A percentile compares a stretch with the other conserved stretches of the same genome.
Evolutionary conservation across 2,329 filamentous ascomycete species (phyloP).

Genomic region (Sordariomycetes sp.): DNA sequence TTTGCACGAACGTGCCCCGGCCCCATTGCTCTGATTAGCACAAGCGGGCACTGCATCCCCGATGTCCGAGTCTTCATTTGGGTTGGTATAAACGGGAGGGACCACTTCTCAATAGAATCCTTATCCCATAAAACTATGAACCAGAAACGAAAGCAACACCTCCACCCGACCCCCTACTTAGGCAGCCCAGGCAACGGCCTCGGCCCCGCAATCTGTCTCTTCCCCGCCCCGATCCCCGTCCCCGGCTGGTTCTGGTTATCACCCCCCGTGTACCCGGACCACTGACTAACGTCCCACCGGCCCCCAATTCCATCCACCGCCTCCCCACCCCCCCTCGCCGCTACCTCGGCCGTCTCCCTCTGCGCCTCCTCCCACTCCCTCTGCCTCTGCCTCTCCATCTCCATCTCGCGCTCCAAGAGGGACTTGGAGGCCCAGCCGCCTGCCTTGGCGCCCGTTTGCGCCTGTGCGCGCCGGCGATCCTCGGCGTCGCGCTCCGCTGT

Average conservation of each 20-base stretch:
- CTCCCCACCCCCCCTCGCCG: slow-evolving; percentile 39
- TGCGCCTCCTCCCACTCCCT: slow-evolving; percentile 71
- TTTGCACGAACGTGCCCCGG: too few species aligned
- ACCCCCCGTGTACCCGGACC: slow-evolving; percentile 61
- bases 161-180: neutral
- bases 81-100: too few species aligned
- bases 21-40: too few species aligned
- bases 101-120: neutral
- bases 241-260: slow-evolving; percentile 58
- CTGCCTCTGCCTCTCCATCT: slow-evolving; percentile 63
- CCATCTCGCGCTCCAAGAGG: slow-evolving; percentile 68
- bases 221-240: slow-evolving; percentile 54
- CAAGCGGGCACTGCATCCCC: too few species aligned
- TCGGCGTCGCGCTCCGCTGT: slow-evolving; percentile 50
- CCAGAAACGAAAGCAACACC: neutral
- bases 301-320: slow-evolving; percentile 54
- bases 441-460: slow-evolving; percentile 48
- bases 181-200: slow-evolving; percentile 42
- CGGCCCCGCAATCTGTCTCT: slow-evolving; percentile 70
- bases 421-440: slow-evolving; percentile 54
- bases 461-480: slow-evolving; percentile 43
- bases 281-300: slow-evolving; percentile 65
- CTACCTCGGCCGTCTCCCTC: slow-evolving; percentile 44
- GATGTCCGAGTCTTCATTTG: too few species aligned
- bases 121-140: neutral